Percentiles rank a stretch among this genome's conserved stretches.
These are phyloP conservation scores for Colletotrichum eremochloae DNA, from an alignment of 2,329 filamentous ascomycete species.

Conservation along the genomic window DNA sequence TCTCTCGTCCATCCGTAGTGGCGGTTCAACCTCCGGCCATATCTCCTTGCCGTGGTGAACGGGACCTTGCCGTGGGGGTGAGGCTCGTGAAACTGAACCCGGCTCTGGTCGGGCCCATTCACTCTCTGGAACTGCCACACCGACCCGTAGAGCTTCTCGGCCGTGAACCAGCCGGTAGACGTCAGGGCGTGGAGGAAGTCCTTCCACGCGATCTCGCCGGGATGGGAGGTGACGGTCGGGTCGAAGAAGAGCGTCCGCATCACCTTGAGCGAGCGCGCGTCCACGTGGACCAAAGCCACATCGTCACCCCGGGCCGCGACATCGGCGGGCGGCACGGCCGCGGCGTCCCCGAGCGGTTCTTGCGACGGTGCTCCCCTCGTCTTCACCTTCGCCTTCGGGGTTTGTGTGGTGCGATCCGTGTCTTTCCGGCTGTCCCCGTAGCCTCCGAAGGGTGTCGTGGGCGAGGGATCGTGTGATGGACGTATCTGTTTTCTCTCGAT, in stretches of 20 bases:
- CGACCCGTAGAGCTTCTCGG: conserved; percentile 70
- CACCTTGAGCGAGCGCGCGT: background rate
- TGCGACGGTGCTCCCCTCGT: background rate
- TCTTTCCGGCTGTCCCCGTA: too few species aligned
- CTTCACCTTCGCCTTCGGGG: background rate
- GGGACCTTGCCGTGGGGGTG: background rate
- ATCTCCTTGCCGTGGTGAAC: background rate
- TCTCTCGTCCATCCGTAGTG: background rate
- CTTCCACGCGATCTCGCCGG: conserved; percentile 64
- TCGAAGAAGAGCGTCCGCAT: conserved; percentile 57
- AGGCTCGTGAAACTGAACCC: background rate
- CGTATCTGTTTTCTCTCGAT: background rate
- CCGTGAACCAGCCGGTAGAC: conserved; percentile 59
- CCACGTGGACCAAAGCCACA: background rate
- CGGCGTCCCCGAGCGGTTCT: too few species aligned
- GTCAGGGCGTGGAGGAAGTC: conserved; percentile 68
- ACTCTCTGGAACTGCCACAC: conserved; percentile 68
- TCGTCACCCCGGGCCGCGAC: too few species aligned
- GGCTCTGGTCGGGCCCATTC: background rate
- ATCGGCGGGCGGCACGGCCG: too few species aligned
- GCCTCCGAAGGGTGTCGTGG: background rate
- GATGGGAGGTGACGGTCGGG: conserved; percentile 50
- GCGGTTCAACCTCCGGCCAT: background rate
- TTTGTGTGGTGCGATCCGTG: background rate
- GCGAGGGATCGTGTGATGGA: background rate